Conservation (phyloP, 306 rosid genomes). For the Quercus robur region DNA sequence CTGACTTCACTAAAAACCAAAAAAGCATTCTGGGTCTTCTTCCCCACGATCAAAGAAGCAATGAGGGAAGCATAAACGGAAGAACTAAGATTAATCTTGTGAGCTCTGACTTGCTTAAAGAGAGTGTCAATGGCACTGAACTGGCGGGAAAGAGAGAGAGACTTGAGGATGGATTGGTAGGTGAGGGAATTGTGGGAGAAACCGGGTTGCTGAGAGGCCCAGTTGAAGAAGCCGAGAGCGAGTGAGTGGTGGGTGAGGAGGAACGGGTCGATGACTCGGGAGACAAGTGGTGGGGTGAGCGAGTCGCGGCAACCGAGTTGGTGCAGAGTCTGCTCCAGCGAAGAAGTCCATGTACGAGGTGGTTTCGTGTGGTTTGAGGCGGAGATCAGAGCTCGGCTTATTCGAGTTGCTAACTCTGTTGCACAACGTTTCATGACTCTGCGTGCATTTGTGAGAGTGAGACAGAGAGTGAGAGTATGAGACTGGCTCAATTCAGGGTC, state of each 20-base stretch:
- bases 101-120: slow-evolving; percentile 54
- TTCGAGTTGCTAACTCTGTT: slow-evolving; percentile 47
- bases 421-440: slow-evolving; percentile 33
- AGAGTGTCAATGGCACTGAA: slow-evolving; percentile 48
- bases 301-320: slow-evolving; percentile 53
- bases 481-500: no score
- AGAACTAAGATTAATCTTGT: slow-evolving; percentile 40
- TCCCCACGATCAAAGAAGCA: slow-evolving; percentile 43
- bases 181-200: slow-evolving; percentile 57
- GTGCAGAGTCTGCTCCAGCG: slow-evolving; percentile 66
- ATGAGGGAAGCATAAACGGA: slow-evolving; percentile 56
- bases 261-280: slow-evolving; percentile 77
- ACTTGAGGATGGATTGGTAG: slow-evolving; percentile 65
- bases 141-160: slow-evolving; percentile 57
- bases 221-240: slow-evolving; percentile 87
- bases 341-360: slow-evolving; percentile 62
- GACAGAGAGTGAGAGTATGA: no score
- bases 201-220: slow-evolving; percentile 89
- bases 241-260: slow-evolving; percentile 78
- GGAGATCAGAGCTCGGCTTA: slow-evolving; percentile 61
- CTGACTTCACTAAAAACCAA: slow-evolving; percentile 32
- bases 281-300: slow-evolving; percentile 65
- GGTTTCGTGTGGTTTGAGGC: slow-evolving; percentile 51
- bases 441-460: no score
- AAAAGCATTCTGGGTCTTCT: slow-evolving; percentile 52